Evolutionary conservation across 331 rosid species (phyloP).

Genomic region (Spiraea crenata): DNA sequence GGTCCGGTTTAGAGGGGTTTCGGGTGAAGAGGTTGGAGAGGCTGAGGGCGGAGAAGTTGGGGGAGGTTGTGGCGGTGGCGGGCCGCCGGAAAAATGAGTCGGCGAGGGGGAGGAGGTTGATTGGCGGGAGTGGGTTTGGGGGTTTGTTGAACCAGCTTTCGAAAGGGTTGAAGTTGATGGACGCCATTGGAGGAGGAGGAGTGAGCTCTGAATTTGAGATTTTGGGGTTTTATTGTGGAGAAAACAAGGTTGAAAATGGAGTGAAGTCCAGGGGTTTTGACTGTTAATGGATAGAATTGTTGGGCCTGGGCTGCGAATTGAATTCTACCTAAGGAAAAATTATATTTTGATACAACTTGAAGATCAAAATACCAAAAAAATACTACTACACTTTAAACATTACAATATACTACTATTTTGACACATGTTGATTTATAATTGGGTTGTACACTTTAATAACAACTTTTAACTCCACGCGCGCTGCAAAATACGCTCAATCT

Average conservation of each 20-base stretch:
- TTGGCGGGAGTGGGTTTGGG: slow-evolving; percentile 50
- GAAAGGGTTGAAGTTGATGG: slow-evolving; percentile 74
- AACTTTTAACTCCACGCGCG: too few species aligned
- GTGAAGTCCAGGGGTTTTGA: neutral
- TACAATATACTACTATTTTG: too few species aligned
- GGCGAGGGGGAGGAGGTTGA: slow-evolving; percentile 35
- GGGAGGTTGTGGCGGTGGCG: slow-evolving; percentile 8
- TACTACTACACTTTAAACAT: too few species aligned
- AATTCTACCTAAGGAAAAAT: too few species aligned
- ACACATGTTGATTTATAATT: too few species aligned
- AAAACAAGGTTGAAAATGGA: neutral
- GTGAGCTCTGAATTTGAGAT: neutral
- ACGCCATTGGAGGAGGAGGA: slow-evolving; percentile 46
- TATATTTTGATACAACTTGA: too few species aligned
- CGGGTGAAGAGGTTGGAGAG: slow-evolving; percentile 40
- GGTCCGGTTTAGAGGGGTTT: slow-evolving; percentile 19
- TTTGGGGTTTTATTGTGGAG: neutral
- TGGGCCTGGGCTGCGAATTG: neutral
- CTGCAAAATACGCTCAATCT: too few species aligned
- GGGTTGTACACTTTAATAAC: too few species aligned
- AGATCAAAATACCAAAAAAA: too few species aligned
- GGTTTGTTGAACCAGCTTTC: slow-evolving; percentile 74
- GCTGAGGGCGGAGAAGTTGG: slow-evolving; percentile 60
- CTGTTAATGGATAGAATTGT: neutral
- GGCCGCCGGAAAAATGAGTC: slow-evolving; percentile 23